Evolutionary conservation across 2,329 filamentous ascomycete genomes (phyloP).

Genomic region (Colletotrichum sansevieriae): DNA sequence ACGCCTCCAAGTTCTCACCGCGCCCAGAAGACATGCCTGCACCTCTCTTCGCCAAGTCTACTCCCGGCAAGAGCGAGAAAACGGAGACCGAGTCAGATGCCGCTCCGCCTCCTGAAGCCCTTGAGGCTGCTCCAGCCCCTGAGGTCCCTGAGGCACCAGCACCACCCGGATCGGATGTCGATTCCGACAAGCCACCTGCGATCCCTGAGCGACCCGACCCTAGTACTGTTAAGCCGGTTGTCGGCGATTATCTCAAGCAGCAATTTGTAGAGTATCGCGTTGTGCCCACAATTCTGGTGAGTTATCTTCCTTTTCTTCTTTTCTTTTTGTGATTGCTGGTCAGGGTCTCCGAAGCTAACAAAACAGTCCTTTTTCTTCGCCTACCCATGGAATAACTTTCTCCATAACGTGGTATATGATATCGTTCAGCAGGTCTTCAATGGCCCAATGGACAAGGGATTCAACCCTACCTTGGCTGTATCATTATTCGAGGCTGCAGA

Average conservation of each 20-base stretch:
- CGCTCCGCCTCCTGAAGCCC: slow-evolving; percentile 43
- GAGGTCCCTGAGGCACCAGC: slow-evolving; percentile 33
- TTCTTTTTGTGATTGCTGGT: neutral
- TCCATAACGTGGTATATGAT: slow-evolving; percentile 99
- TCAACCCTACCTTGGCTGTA: slow-evolving; percentile 89
- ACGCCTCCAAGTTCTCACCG: slow-evolving; percentile 56
- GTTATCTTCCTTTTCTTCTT: slow-evolving; percentile 46
- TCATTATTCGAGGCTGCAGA: slow-evolving; percentile 93
- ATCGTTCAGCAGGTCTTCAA: slow-evolving; percentile 99
- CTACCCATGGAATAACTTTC: slow-evolving; percentile 99
- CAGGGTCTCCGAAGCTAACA: neutral
- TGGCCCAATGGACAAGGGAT: slow-evolving; percentile 95
- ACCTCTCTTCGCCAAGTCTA: slow-evolving; percentile 69
- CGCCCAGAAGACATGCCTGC: slow-evolving; percentile 77
- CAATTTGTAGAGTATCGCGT: slow-evolving; percentile 96
- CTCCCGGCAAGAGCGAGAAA: slow-evolving; percentile 3
- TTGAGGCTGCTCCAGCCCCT: slow-evolving; percentile 16
- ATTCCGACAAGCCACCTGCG: slow-evolving; percentile 38
- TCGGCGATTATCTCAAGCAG: slow-evolving; percentile 94
- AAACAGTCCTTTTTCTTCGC: slow-evolving; percentile 93
- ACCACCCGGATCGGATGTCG: slow-evolving; percentile 16
- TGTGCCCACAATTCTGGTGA: slow-evolving; percentile 93
- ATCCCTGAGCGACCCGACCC: slow-evolving; percentile 41
- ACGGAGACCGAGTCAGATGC: slow-evolving; percentile 42
- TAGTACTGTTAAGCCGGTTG: slow-evolving; percentile 72